A percentile compares a stretch with the other conserved stretches of the same genome.
phyloP scores from a whole-genome alignment of 441 rosid species.

The Populus hybrid region DNA sequence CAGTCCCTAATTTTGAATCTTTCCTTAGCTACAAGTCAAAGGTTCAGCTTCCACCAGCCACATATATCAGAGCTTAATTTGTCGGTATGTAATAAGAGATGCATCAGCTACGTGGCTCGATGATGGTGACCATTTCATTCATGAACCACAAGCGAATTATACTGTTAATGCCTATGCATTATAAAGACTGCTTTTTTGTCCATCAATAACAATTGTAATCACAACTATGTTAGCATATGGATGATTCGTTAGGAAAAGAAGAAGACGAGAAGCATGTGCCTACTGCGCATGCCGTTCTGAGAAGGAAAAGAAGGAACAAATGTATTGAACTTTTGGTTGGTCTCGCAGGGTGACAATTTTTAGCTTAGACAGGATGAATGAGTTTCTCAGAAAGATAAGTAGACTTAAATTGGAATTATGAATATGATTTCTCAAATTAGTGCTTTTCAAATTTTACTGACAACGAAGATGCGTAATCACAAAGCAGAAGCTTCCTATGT shows the following conservation, averaged over 20 bases:
- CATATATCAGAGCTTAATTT: background rate
- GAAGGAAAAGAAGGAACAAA: background rate
- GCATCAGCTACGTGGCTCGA: background rate
- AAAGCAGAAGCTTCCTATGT: constrained; percentile 18
- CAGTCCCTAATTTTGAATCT: background rate
- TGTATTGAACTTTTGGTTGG: too few relatives aligned
- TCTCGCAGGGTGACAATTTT: background rate
- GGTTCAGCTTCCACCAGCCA: constrained; percentile 1
- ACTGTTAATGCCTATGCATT: background rate
- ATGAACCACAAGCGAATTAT: background rate
- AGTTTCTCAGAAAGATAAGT: background rate
- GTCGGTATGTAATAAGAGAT: too few relatives aligned
- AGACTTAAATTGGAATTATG: background rate
- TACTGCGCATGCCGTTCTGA: background rate
- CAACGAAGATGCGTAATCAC: background rate
- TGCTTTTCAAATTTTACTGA: background rate
- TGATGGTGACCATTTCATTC: background rate
- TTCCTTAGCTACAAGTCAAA: constrained; percentile 1
- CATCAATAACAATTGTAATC: background rate
- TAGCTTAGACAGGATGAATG: background rate
- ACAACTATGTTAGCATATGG: background rate
- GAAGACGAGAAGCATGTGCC: background rate
- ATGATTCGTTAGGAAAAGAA: background rate
- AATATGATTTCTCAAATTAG: background rate
- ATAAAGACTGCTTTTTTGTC: background rate